Conservation (phyloP, 2,329 filamentous ascomycete genomes). For the Chaetomium olivaceum region DNA sequence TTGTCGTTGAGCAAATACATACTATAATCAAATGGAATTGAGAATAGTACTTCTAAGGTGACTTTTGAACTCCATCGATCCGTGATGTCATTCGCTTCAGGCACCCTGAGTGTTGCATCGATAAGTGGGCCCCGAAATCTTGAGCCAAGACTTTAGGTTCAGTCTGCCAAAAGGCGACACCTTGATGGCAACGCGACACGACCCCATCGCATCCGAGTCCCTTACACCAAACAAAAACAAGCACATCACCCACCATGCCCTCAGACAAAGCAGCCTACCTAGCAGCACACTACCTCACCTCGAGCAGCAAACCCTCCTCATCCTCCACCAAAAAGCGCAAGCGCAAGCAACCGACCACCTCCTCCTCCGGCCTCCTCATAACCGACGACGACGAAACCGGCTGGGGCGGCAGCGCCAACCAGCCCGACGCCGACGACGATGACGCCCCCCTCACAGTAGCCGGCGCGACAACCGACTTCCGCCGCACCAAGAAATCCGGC, state of each 20-base stretch:
- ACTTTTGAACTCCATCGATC: not conserved
- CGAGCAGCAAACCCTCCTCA: conserved; percentile 53
- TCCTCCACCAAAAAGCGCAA: conserved; percentile 62
- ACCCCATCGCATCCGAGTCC: not conserved
- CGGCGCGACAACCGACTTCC: conserved; percentile 62
- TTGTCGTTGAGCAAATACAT: not conserved
- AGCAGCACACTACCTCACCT: conserved; percentile 84
- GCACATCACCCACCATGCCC: conserved; percentile 44
- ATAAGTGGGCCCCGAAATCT: conserved; percentile 15
- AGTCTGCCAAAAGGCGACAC: not conserved
- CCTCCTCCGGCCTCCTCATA: conserved; percentile 58
- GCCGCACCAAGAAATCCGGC: conserved; percentile 72
- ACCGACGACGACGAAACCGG: conserved; percentile 63
- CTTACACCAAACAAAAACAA: too few relatives aligned
- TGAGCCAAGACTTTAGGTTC: conserved; percentile 2
- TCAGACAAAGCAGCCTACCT: conserved; percentile 78
- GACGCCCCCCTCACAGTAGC: conserved; percentile 52
- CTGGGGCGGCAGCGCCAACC: conserved; percentile 51
- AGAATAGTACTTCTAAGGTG: too few relatives aligned
- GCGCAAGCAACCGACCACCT: conserved; percentile 51
- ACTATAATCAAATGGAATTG: too few relatives aligned
- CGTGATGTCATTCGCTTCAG: conserved; percentile 19
- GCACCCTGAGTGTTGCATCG: not conserved
- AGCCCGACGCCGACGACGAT: conserved; percentile 53
- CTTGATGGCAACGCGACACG: conserved; percentile 14